Percentiles rank a stretch among this genome's conserved stretches.
Evolutionary conservation across 1,284 basidiomycete genomes (phyloP).

Genomic region (Marasmius tenuissimus): DNA sequence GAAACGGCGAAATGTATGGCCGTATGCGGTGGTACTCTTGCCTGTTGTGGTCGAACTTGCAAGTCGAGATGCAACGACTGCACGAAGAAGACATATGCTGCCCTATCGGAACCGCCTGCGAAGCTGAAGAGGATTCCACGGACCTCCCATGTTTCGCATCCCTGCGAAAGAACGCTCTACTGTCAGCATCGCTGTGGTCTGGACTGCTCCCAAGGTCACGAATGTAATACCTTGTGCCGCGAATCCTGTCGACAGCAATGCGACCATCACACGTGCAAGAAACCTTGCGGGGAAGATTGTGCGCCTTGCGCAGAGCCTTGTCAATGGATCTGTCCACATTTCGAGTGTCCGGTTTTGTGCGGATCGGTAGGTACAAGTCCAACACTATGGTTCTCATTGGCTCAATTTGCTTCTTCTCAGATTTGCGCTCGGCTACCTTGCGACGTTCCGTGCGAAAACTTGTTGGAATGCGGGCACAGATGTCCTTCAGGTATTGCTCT

Average conservation of each 20-base stretch:
- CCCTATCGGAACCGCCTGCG: not conserved
- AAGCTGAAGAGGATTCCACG: slow-evolving; percentile 22
- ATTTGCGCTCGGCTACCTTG: slow-evolving; percentile 70
- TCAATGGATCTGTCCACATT: slow-evolving; percentile 57
- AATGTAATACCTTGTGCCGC: slow-evolving; percentile 48
- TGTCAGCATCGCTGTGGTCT: slow-evolving; percentile 60
- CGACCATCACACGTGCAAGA: slow-evolving; percentile 47
- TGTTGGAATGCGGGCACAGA: slow-evolving; percentile 57
- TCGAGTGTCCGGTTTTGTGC: slow-evolving; percentile 63
- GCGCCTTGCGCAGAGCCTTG: slow-evolving; percentile 65
- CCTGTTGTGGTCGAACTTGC: slow-evolving; percentile 59
- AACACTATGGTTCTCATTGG: not conserved
- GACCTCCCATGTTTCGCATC: slow-evolving; percentile 43
- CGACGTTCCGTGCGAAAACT: slow-evolving; percentile 50
- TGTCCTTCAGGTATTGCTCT: slow-evolving; percentile 61
- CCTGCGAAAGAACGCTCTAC: slow-evolving; percentile 52
- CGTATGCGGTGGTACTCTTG: slow-evolving; percentile 44
- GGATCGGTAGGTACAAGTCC: slow-evolving; percentile 52
- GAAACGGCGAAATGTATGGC: slow-evolving; percentile 37
- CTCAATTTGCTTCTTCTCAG: slow-evolving; percentile 30
- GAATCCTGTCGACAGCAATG: slow-evolving; percentile 57
- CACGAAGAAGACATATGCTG: slow-evolving; percentile 32
- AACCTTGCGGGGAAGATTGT: slow-evolving; percentile 55
- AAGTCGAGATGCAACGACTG: slow-evolving; percentile 51
- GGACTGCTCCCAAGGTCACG: slow-evolving; percentile 50